A percentile compares a stretch with the other conserved stretches of the same genome.
Evolutionary conservation across 2,329 filamentous ascomycete species (phyloP).

Genomic region (Colletotrichum aenigma): DNA sequence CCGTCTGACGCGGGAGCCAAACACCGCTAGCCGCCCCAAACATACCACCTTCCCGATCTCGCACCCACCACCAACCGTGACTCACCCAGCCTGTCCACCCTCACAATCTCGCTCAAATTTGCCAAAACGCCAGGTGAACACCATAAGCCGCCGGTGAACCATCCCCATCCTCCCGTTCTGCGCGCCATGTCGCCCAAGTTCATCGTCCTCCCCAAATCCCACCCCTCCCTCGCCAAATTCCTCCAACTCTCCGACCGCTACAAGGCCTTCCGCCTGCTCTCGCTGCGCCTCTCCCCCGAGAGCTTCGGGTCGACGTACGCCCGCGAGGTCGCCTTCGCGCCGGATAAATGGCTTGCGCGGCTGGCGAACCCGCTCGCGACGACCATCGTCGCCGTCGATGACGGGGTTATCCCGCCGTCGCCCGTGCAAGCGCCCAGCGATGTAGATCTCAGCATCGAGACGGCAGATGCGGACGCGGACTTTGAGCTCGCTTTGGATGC

Average conservation of each 20-base stretch:
- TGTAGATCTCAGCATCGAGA: accelerated
- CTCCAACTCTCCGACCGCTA: not conserved
- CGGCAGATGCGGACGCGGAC: not conserved
- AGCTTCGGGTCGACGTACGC: conserved; percentile 11
- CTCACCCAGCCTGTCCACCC: not conserved
- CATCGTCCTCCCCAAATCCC: not conserved
- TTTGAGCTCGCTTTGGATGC: not conserved
- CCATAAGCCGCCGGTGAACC: no score
- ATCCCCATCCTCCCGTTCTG: not conserved
- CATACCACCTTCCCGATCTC: not conserved
- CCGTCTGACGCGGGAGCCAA: not conserved
- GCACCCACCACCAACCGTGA: not conserved
- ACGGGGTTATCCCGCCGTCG: not conserved
- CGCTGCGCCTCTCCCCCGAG: conserved; percentile 3
- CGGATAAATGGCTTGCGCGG: not conserved
- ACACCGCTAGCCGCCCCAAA: not conserved
- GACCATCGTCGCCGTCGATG: not conserved
- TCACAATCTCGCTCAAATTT: not conserved
- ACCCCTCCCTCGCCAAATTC: not conserved
- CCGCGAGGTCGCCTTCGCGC: not conserved
- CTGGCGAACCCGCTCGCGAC: not conserved
- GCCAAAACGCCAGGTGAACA: no score
- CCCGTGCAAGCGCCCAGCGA: not conserved
- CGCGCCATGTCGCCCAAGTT: not conserved
- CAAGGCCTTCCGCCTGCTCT: conserved; percentile 11